Evolutionary conservation across 2,329 filamentous ascomycete species (phyloP).

Genomic region (Biscogniauxia mediterranea): DNA sequence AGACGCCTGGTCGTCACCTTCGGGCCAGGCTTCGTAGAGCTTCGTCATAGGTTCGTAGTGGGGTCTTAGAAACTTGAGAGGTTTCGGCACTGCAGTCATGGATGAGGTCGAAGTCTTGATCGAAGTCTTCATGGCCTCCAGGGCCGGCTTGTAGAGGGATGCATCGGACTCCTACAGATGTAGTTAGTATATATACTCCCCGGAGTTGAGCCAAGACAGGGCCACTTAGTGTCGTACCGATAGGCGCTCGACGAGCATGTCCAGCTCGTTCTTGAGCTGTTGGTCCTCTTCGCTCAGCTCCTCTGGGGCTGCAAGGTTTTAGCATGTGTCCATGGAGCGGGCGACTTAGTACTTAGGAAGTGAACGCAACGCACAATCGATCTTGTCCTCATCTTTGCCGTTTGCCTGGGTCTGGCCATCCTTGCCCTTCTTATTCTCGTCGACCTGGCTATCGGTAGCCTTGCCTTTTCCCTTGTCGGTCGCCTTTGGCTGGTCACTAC

Average conservation of each 20-base stretch:
- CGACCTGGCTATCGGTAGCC: slow-evolving; percentile 65
- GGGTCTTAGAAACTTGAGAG: slow-evolving; percentile 93
- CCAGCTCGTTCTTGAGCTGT: slow-evolving; percentile 95
- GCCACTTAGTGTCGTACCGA: slow-evolving; percentile 55
- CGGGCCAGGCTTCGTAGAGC: slow-evolving; percentile 86
- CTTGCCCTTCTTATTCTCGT: slow-evolving; percentile 60
- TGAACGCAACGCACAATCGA: slow-evolving; percentile 38
- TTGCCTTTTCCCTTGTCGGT: slow-evolving; percentile 97
- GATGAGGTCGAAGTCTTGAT: slow-evolving; percentile 99
- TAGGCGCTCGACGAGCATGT: slow-evolving; percentile 95
- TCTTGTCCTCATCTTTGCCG: slow-evolving; percentile 70
- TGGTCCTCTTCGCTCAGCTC: slow-evolving; percentile 98
- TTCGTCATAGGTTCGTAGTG: slow-evolving; percentile 90
- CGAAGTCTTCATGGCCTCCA: slow-evolving; percentile 95
- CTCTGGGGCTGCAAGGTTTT: slow-evolving; percentile 55
- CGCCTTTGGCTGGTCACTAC: slow-evolving; percentile 80
- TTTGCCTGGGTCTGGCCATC: slow-evolving; percentile 70
- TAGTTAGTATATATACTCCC: slow-evolving; percentile 10
- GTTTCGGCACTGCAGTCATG: slow-evolving; percentile 98
- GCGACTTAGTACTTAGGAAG: slow-evolving; percentile 8
- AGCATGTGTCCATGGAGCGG: slow-evolving; percentile 29
- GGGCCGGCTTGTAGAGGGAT: slow-evolving; percentile 83
- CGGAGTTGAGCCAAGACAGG: neutral
- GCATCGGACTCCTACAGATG: slow-evolving; percentile 72
- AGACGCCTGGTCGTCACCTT: slow-evolving; percentile 80